Evolutionary conservation across 1,284 basidiomycete species (phyloP), one percentile per base, ranked within the genome.

Genomic region (Coniophora puteana): DNA sequence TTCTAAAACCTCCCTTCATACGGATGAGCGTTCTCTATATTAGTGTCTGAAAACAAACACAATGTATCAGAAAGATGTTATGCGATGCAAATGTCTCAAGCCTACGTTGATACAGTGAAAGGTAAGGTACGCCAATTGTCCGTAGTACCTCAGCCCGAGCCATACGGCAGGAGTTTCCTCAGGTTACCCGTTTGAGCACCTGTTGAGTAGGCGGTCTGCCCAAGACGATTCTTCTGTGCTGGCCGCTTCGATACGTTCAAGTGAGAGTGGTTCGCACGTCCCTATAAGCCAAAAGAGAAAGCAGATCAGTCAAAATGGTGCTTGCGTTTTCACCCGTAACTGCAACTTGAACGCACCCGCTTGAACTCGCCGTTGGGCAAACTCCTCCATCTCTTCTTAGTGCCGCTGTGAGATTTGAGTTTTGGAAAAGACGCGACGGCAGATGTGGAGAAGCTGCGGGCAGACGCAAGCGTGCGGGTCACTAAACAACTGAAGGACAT

Each of bases 341-440:
- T 33, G 16, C 31, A 33, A 11, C 21, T 48, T 45, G 16, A 8
- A 64, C 79, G 36, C 52, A 89, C 86, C 46, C 87, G 82, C 69
- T 89, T 89, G 68, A 89, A 89, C n/a, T 68, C 58, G 23, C 83
- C 80, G 18, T 75, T 80, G 13, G 75, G 72, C 27, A 89, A 63
- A 2, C 82, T 79, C 47, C 75, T 69, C 84, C 84, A 89, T 50
- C 86, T 67, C 62, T 89, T 89, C 68, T 88, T 89, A n/a, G 86
- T 74, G 8, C 86, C 87, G 4, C 75, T 80, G 58, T 89, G 85
- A 0, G 81, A 76, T 61, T 89, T 89, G 50, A 89, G 65, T 63
- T 89, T 89, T 39, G 79, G 79, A 38, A 74, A 74, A 44, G 68
- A 63, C 33, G 52, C 50, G 10, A 68, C 41, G 17, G 68, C 55